These are phyloP conservation scores for Ailanthus altissimus DNA, from an alignment of 345 rosid species.

Conservation along the genomic window DNA sequence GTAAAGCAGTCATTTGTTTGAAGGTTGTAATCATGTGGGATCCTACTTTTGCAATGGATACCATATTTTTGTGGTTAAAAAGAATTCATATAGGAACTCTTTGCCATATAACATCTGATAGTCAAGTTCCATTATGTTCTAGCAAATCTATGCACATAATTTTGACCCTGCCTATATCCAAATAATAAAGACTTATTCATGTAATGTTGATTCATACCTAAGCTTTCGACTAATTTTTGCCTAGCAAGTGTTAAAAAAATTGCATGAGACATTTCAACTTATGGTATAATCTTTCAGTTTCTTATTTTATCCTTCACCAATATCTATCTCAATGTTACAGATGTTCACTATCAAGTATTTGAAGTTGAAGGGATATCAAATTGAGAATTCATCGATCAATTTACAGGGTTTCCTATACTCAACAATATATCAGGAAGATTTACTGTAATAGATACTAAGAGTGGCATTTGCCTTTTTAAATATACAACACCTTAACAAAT, in stretches of 20 bases:
- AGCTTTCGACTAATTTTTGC: background rate
- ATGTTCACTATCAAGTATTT: background rate
- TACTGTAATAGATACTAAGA: background rate
- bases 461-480: background rate
- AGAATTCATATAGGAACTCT: background rate
- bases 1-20: slow-evolving; percentile 7
- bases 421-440: background rate
- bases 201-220: background rate
- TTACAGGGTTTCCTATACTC: background rate
- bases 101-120: background rate
- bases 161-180: background rate
- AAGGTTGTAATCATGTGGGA: slow-evolving; percentile 7
- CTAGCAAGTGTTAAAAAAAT: background rate
- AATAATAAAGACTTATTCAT: background rate
- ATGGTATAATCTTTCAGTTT: background rate
- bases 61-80: background rate
- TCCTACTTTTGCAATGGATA: slow-evolving; percentile 2
- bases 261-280: background rate
- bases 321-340: background rate
- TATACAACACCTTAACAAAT: background rate
- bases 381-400: background rate
- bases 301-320: background rate
- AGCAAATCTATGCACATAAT: background rate
- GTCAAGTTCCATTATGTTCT: background rate
- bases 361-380: background rate